Evolutionary conservation across 2,329 filamentous ascomycete species (phyloP), one percentile per base, ranked within the genome.

Genomic region (Botryosphaeria agaves): DNA sequence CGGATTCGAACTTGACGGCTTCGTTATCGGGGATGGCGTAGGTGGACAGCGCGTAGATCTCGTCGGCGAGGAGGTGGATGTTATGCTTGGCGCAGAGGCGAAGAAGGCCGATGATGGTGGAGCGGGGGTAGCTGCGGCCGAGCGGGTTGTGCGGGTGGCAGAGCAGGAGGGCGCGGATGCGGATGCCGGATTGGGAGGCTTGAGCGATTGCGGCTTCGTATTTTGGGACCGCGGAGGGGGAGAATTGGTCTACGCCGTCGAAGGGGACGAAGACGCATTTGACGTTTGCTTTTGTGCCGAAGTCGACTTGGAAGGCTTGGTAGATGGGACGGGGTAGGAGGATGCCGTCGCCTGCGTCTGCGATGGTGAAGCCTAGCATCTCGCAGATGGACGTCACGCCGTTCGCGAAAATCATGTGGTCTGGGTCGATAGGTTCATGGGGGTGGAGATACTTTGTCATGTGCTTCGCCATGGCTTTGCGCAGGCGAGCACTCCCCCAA

Each of bases 231-330:
- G 42, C 41, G 9, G 39, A 41, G 3, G 37, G 39, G 3, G 39
- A 39, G 34, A 63, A 62, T 4, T 48, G 49, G 34, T 63, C 56
- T 2, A 48, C 40, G 2, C 35, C 35, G 4, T 42, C 35, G 15
- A 55, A 59, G 14, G 53, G 38, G 1, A 53, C 49, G 34, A 54
- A 57, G 1, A 60, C 45, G 14, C 53, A 46, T 31, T 52, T 38
- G 5, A 59, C 41, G 11, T 36, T 33, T 4, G 61, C 54, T 30
- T 58, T 55, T 12, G 55, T 52, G 0, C 56, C 55, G 26, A 66
- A 60, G 38, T 69, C 64, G 1, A 55, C 42, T 14, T 57, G 50
- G 32, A 68, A 68, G 11, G 57, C 50, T 12, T 56, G 55, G 33
- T 68, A 69, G 5, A 57, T 49, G 0, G 64, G 62, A 9, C 55